These are phyloP conservation scores for Candolleomyces eurysporus DNA, from an alignment of 768 basidiomycete genomes.

Conservation along the genomic window DNA sequence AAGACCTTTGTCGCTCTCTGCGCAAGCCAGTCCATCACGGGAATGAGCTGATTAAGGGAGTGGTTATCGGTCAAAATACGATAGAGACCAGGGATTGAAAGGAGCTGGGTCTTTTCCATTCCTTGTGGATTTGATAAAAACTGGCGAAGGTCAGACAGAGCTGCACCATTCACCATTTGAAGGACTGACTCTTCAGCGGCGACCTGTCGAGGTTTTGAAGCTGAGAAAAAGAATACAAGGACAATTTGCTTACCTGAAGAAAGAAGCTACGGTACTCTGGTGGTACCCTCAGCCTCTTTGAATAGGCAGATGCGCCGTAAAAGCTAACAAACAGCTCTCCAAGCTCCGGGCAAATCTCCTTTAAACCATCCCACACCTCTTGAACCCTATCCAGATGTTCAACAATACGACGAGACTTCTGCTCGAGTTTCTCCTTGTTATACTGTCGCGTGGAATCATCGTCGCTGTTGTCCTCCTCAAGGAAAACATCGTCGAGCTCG, in stretches of 20 bases:
- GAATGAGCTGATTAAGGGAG: too few relatives aligned
- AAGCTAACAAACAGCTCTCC: neutral
- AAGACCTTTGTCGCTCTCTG: too few relatives aligned
- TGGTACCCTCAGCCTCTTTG: neutral
- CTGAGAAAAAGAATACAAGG: too few relatives aligned
- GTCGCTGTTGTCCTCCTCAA: neutral
- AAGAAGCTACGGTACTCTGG: neutral
- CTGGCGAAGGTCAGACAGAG: too few relatives aligned
- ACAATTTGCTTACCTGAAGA: neutral
- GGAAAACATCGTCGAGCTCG: neutral
- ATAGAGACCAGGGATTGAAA: too few relatives aligned
- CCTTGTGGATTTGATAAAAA: too few relatives aligned
- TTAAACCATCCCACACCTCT: neutral
- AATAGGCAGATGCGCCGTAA: neutral
- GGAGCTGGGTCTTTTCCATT: too few relatives aligned
- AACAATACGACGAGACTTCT: neutral
- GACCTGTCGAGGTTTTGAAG: too few relatives aligned
- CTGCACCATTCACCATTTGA: too few relatives aligned
- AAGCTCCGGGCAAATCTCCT: neutral
- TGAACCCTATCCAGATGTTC: neutral
- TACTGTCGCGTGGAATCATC: neutral
- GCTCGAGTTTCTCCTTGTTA: neutral
- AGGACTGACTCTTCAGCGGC: too few relatives aligned
- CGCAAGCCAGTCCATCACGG: too few relatives aligned
- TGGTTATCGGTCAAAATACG: too few relatives aligned